These are phyloP conservation scores for Microdochium paspali DNA, from an alignment of 2,329 filamentous ascomycete genomes.

Conservation along the genomic window DNA sequence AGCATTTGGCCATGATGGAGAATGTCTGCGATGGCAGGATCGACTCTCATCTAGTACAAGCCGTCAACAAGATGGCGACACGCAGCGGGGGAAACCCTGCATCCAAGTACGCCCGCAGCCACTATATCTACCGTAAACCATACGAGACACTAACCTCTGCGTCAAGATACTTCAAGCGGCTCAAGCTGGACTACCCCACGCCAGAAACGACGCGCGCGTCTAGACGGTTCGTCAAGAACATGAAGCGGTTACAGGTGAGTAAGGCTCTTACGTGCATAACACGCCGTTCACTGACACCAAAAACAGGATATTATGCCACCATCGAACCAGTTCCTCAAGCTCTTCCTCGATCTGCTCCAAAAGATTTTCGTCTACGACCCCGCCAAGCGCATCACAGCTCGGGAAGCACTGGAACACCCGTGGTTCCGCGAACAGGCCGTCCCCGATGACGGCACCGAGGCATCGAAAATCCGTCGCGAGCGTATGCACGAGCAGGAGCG, in stretches of 20 bases:
- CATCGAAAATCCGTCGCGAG: constrained; percentile 52
- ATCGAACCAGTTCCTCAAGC: constrained; percentile 47
- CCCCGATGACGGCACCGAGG: constrained; percentile 60
- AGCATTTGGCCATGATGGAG: constrained; percentile 71
- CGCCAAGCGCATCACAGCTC: constrained; percentile 54
- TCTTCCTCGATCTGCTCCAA: constrained; percentile 54
- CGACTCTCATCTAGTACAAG: constrained; percentile 47
- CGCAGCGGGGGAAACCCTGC: constrained; percentile 50
- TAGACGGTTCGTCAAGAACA: constrained; percentile 59
- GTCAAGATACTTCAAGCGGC: constrained; percentile 55
- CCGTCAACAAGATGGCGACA: constrained; percentile 46
- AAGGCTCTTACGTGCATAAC: background rate
- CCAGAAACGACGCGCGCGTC: constrained; percentile 55
- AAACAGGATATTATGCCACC: constrained; percentile 54
- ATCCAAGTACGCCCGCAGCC: constrained; percentile 42
- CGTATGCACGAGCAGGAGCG: constrained; percentile 20
- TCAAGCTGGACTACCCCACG: constrained; percentile 56
- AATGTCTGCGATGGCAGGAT: constrained; percentile 52
- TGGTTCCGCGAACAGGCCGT: constrained; percentile 58
- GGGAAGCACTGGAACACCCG: constrained; percentile 55
- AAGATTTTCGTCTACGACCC: constrained; percentile 64
- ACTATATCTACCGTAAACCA: background rate
- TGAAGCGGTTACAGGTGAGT: constrained; percentile 57
- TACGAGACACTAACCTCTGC: constrained; percentile 15
- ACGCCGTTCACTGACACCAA: constrained; percentile 9